Base-by-base conservation (phyloP, 2,329 filamentous ascomycete species). In the Cryphonectria nitschkei region DNA sequence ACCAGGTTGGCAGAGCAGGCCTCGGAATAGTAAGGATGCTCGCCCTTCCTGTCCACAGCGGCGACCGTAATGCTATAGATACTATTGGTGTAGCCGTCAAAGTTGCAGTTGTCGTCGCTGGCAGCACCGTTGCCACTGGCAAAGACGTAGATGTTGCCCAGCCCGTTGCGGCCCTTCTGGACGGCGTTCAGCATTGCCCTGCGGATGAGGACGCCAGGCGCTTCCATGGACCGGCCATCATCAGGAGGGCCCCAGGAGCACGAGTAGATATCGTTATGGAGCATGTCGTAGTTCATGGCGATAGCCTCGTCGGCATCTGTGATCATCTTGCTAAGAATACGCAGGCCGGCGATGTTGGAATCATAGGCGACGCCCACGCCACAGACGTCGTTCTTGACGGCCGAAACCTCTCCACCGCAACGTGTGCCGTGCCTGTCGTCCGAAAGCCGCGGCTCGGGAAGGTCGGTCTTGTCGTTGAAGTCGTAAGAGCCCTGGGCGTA, bases 61-160 rank as follows among this genome's bases (percentile, higher is more conserved):
- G 96, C 96, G 26, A 99, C 94, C 0, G 95, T 97, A 76, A 99
- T 96, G 80, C 94, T 98, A 86, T 98, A 99, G 76, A 99, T 99
- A 79, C 95, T 98, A 84, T 99, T 99, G 72, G 96, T 99, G 82
- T 99, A 99, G 54, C 96, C 96, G 79, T 99, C 96, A 79, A 99
- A 99, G 80, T 99, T 99, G 87, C 96, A 99, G 82, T 99, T 98
- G 80, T 99, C 96, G 63, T 93, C 95, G 74, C 85, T 89, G 3
- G 86, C 85, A 13, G 95, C 97, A 70, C 96, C 96, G 78, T 99
- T 99, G 71, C 96, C 96, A 75, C 95, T 95, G 60, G 96, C 96
- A 81, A 99, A 99, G 68, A 99, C 96, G 77, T 94, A 99, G 75
- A 99, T 93, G 39, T 94, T 97, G 11, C 96, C 96, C 68, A 91